A percentile compares a stretch with the other conserved stretches of the same genome.
phyloP scores from a whole-genome alignment of 2,329 filamentous ascomycete genomes.

The Penicillium sp. region DNA sequence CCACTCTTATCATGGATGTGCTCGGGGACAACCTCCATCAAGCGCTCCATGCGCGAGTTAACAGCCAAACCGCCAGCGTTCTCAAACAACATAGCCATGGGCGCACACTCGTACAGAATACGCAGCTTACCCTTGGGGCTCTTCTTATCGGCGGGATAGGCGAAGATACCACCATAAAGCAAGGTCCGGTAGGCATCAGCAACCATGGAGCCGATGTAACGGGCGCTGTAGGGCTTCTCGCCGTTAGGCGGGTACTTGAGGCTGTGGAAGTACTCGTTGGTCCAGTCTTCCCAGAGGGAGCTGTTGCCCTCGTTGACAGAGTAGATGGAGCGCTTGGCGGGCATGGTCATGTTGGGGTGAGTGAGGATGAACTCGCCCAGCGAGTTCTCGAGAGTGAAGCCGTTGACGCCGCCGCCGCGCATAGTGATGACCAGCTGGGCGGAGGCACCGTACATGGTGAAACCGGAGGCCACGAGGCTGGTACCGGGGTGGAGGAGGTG shows the following conservation, averaged over 20 bases:
- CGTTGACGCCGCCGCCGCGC: constrained; percentile 86
- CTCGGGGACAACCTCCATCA: constrained; percentile 84
- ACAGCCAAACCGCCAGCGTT: constrained; percentile 93
- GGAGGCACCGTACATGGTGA: constrained; percentile 99
- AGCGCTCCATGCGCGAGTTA: constrained; percentile 82
- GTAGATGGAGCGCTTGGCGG: constrained; percentile 78
- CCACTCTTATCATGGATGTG: constrained; percentile 92
- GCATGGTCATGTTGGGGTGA: constrained; percentile 89
- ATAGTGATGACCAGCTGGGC: constrained; percentile 96
- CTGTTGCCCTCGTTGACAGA: constrained; percentile 98
- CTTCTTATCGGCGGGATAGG: constrained; percentile 97
- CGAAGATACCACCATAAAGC: constrained; percentile 93
- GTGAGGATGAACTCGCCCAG: constrained; percentile 98
- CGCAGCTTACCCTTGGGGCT: constrained; percentile 96
- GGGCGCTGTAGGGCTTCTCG: constrained; percentile 80
- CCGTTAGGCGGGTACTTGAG: constrained; percentile 72
- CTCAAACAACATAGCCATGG: constrained; percentile 98
- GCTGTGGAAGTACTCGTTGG: constrained; percentile 81
- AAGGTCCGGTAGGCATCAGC: constrained; percentile 95
- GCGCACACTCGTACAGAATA: constrained; percentile 96
- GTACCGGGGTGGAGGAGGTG: constrained; percentile 86
- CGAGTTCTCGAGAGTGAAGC: constrained; percentile 94
- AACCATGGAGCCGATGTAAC: constrained; percentile 98
- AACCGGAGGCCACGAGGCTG: constrained; percentile 89
- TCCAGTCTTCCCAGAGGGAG: constrained; percentile 86